These are phyloP conservation scores for Coemansia sp. DNA, from an alignment of 371 early-diverging fungal genomes.

Conservation along the genomic window DNA sequence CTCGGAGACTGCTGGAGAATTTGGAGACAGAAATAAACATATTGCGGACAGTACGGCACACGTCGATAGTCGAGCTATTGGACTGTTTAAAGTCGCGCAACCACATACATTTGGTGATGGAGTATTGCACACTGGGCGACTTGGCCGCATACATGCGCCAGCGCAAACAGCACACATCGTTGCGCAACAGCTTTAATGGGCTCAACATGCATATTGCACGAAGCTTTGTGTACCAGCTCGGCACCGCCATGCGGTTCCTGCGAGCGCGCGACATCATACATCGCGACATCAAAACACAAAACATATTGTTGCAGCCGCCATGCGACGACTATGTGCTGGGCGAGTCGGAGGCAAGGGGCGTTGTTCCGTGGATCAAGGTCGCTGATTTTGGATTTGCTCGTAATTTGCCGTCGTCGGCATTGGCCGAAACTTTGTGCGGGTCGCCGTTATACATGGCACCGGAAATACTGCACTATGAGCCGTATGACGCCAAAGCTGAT, in stretches of 20 bases:
- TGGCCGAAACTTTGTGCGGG: conserved; percentile 95
- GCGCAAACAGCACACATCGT: conserved; percentile 56
- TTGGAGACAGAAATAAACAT: conserved; percentile 92
- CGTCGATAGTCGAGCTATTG: conserved; percentile 82
- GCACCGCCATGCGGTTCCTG: conserved; percentile 83
- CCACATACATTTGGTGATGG: conserved; percentile 93
- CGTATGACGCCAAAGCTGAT: conserved; percentile 93
- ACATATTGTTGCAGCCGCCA: conserved; percentile 68
- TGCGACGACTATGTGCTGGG: conserved; percentile 46
- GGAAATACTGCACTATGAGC: conserved; percentile 88
- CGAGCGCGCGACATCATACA: conserved; percentile 86
- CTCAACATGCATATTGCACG: conserved; percentile 71
- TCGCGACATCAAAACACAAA: conserved; percentile 93
- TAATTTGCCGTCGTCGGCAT: conserved; percentile 71
- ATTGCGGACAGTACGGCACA: conserved; percentile 77
- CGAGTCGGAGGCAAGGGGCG: conserved; percentile 48
- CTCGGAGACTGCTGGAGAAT: conserved; percentile 83
- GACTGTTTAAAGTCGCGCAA: conserved; percentile 76
- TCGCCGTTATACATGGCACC: conserved; percentile 97
- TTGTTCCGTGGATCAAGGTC: conserved; percentile 67
- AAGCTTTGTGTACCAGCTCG: conserved; percentile 80
- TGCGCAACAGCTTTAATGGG: conserved; percentile 64
- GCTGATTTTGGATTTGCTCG: conserved; percentile 98
- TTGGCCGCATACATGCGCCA: conserved; percentile 84
- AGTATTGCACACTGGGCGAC: conserved; percentile 91